These are phyloP conservation scores for Galerina sulciceps DNA, from an alignment of 768 basidiomycete genomes.

Conservation along the genomic window DNA sequence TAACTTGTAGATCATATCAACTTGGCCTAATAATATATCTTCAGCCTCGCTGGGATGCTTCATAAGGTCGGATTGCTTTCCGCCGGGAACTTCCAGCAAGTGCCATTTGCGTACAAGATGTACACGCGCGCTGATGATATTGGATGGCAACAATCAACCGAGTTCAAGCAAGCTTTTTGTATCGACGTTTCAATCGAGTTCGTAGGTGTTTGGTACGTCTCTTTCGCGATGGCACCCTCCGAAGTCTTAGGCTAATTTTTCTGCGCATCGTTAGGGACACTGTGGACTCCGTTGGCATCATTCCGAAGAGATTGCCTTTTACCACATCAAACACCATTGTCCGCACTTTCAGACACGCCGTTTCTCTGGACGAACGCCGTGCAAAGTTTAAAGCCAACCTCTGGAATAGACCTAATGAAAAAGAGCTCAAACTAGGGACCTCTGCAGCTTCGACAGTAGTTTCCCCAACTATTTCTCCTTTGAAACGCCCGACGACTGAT, in stretches of 20 bases:
- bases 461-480: neutral
- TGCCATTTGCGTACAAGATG: conserved; percentile 69
- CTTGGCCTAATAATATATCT: neutral
- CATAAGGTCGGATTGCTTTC: conserved; percentile 56
- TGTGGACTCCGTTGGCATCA: conserved; percentile 63
- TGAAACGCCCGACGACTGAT: neutral
- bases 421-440: conserved; percentile 29
- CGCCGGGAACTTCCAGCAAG: conserved; percentile 54
- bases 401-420: conserved; percentile 44
- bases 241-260: neutral
- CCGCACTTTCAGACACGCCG: conserved; percentile 63
- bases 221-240: neutral
- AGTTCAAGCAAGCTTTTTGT: conserved; percentile 62
- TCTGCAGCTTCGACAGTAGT: neutral
- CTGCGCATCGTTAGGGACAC: conserved; percentile 53
- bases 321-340: conserved; percentile 59
- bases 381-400: conserved; percentile 62
- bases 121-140: conserved; percentile 53
- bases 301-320: conserved; percentile 60
- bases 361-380: conserved; percentile 67
- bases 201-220: conserved; percentile 57
- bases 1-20: neutral
- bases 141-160: conserved; percentile 51
- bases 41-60: conserved; percentile 53
- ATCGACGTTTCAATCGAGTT: conserved; percentile 60